Percentiles rank a stretch among this genome's conserved stretches.
phyloP scores from a whole-genome alignment of 2,329 filamentous ascomycete species.

The Aspergillus tanneri region DNA sequence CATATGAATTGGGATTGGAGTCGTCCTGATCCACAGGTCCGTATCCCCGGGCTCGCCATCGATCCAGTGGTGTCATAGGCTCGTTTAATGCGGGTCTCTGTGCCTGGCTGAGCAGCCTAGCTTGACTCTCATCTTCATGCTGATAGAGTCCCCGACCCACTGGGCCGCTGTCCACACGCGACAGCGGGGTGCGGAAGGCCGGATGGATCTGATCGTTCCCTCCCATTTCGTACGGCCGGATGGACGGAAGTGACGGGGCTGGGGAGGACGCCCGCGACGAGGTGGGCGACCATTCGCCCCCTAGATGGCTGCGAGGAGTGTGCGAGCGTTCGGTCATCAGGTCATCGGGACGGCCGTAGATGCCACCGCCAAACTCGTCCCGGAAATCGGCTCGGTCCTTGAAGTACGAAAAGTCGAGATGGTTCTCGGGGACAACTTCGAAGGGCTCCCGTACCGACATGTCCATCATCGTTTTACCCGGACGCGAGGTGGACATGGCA shows the following conservation, averaged over 20 bases:
- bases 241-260: constrained; percentile 35
- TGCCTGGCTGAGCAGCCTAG: constrained; percentile 37
- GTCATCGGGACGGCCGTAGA: constrained; percentile 48
- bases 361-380: constrained; percentile 78
- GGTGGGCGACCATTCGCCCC: constrained; percentile 39
- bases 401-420: constrained; percentile 88
- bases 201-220: constrained; percentile 33
- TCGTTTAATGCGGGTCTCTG: constrained; percentile 31
- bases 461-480: constrained; percentile 51
- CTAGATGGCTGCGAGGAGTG: constrained; percentile 41
- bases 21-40: constrained; percentile 41
- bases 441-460: constrained; percentile 64
- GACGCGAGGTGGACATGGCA: constrained; percentile 64
- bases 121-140: constrained; percentile 42
- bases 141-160: constrained; percentile 32
- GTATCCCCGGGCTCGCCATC: constrained; percentile 39
- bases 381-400: constrained; percentile 87
- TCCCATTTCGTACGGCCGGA: constrained; percentile 27
- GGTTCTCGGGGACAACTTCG: constrained; percentile 81
- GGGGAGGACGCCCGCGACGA: constrained; percentile 45
- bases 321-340: constrained; percentile 47
- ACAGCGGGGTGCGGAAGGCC: constrained; percentile 36
- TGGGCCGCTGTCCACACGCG: constrained; percentile 25
- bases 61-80: constrained; percentile 26
- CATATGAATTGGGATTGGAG: constrained; percentile 34